These are phyloP conservation scores for Kondoa subrosea DNA, from an alignment of 768 basidiomycete genomes.

Conservation along the genomic window DNA sequence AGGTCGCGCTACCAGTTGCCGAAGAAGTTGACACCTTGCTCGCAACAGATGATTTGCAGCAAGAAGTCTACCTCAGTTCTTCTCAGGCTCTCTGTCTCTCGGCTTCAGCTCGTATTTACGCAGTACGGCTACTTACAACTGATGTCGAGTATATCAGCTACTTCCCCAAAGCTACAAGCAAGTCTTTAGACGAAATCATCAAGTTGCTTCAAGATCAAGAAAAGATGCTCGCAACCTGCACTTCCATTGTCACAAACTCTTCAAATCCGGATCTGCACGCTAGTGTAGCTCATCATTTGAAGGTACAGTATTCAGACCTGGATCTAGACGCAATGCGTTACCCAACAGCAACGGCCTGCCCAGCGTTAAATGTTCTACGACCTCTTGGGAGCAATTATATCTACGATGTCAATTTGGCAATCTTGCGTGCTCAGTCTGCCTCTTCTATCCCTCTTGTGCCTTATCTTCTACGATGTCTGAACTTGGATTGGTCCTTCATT, in stretches of 20 bases:
- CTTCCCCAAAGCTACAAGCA: not conserved
- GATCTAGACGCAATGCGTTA: conserved; percentile 48
- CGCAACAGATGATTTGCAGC: not conserved
- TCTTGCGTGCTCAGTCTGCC: conserved; percentile 43
- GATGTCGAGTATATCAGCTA: conserved; percentile 41
- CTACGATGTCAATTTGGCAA: conserved; percentile 47
- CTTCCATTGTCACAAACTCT: conserved; percentile 36
- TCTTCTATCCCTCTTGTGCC: conserved; percentile 27
- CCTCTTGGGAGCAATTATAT: conserved; percentile 64
- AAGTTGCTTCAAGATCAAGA: conserved; percentile 9
- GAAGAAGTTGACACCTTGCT: not conserved
- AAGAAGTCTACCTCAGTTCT: not conserved
- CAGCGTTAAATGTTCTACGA: conserved; percentile 39
- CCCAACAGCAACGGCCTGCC: conserved; percentile 39
- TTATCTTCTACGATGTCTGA: conserved; percentile 39
- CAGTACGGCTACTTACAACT: conserved; percentile 53
- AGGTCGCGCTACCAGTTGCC: not conserved
- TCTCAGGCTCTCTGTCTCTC: conserved; percentile 42
- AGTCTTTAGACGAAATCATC: conserved; percentile 3
- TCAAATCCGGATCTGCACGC: conserved; percentile 61
- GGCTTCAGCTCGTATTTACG: conserved; percentile 53
- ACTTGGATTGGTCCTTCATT: conserved; percentile 69
- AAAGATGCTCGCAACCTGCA: conserved; percentile 13
- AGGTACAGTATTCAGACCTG: conserved; percentile 44
- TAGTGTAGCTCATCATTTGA: conserved; percentile 40